Evolutionary conservation across 2,329 filamentous ascomycete genomes (phyloP).

Genomic region (Aspergillus pseudoglaucus): DNA sequence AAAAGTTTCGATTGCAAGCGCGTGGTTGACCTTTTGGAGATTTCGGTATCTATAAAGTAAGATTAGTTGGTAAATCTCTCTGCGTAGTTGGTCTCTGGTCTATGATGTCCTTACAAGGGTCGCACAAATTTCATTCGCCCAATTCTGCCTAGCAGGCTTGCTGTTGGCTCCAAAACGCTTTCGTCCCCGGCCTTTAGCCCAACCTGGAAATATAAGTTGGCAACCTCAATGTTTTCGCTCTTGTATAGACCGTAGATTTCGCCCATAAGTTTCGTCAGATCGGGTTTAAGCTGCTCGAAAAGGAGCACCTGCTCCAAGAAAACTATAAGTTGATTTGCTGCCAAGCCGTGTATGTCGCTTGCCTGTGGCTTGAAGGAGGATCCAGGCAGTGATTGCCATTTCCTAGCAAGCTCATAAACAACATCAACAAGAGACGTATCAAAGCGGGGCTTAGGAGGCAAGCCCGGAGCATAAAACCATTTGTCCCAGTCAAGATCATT

Average conservation of each 20-base stretch:
- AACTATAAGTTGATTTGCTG: conserved; percentile 82
- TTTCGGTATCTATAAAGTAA: conserved; percentile 49
- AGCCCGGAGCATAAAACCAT: conserved; percentile 80
- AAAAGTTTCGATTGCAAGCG: conserved; percentile 74
- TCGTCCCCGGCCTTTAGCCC: conserved; percentile 68
- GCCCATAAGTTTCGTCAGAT: conserved; percentile 66
- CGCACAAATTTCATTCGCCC: conserved; percentile 97
- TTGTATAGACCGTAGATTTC: conserved; percentile 63
- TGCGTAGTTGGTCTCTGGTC: neutral
- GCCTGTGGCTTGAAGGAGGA: conserved; percentile 54
- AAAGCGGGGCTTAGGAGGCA: conserved; percentile 85
- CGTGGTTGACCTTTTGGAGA: conserved; percentile 66
- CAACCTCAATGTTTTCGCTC: conserved; percentile 82
- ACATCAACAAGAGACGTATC: conserved; percentile 80
- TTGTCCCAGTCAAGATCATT: conserved; percentile 78
- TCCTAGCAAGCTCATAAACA: conserved; percentile 73
- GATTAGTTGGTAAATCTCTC: conserved; percentile 8
- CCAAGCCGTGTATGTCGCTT: conserved; percentile 66
- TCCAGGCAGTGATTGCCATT: conserved; percentile 60
- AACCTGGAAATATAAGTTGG: conserved; percentile 71
- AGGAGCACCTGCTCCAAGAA: conserved; percentile 76
- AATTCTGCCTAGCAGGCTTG: conserved; percentile 69
- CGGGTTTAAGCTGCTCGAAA: conserved; percentile 57
- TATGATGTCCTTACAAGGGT: conserved; percentile 54
- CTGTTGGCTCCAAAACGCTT: conserved; percentile 62